phyloP scores from a whole-genome alignment of 768 basidiomycete genomes.

The Mycena floridula region DNA sequence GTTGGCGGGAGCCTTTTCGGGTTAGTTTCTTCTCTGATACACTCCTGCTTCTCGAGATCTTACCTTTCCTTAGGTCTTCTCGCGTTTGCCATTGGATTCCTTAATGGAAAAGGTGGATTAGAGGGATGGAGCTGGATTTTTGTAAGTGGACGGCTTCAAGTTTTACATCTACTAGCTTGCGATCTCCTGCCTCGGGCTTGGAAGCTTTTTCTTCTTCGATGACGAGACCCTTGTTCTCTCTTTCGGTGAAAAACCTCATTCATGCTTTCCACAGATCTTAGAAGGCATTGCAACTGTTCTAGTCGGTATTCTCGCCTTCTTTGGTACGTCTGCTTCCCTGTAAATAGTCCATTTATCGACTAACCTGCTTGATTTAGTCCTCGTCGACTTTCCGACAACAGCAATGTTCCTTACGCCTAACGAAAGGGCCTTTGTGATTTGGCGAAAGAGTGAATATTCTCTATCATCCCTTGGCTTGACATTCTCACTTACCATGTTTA shows the following conservation, averaged over 20 bases:
- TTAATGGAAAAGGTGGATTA: conserved; percentile 38
- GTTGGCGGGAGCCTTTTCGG: conserved; percentile 57
- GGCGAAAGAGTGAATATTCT: conserved; percentile 42
- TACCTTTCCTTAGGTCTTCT: too few relatives aligned
- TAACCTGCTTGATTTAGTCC: conserved; percentile 25
- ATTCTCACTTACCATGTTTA: background rate
- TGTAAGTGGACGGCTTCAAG: conserved; percentile 25
- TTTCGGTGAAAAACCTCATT: too few relatives aligned
- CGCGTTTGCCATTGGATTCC: conserved; percentile 48
- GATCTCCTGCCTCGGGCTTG: too few relatives aligned
- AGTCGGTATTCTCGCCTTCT: conserved; percentile 46
- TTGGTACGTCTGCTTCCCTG: conserved; percentile 25
- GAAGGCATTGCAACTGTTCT: conserved; percentile 59
- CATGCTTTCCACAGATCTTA: conserved; percentile 35
- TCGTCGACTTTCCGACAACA: conserved; percentile 57
- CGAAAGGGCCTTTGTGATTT: conserved; percentile 48
- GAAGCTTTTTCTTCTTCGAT: too few relatives aligned
- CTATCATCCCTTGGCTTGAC: background rate
- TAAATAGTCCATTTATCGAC: background rate
- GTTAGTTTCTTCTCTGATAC: too few relatives aligned
- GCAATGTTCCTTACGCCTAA: conserved; percentile 57
- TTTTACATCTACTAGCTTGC: background rate
- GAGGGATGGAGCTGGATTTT: conserved; percentile 69
- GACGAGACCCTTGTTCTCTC: too few relatives aligned
- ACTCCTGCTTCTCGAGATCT: too few relatives aligned